Conservation (phyloP, 257 asterid genomes). For the Ehretia macrophylla region DNA sequence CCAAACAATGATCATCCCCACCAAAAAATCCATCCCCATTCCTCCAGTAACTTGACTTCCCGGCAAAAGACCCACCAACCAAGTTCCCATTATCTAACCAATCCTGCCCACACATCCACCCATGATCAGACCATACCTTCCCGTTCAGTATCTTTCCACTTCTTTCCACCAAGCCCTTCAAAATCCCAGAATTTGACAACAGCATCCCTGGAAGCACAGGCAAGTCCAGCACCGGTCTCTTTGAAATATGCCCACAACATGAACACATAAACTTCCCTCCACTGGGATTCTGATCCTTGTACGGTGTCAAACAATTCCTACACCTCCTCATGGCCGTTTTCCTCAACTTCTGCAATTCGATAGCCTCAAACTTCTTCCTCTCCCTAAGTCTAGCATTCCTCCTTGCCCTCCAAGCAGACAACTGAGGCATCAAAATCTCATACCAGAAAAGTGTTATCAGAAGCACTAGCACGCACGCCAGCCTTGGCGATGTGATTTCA, state of each 20-base stretch:
- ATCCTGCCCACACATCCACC: constrained; percentile 94
- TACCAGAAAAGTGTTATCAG: constrained; percentile 86
- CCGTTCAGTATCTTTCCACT: constrained; percentile 83
- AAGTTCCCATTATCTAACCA: constrained; percentile 85
- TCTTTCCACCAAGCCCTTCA: constrained; percentile 80
- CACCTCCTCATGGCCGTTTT: constrained; percentile 94
- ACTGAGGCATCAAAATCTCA: constrained; percentile 88
- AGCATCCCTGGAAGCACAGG: constrained; percentile 78
- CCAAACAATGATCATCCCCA: constrained; percentile 55
- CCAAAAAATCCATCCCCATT: constrained; percentile 48
- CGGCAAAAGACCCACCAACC: constrained; percentile 56
- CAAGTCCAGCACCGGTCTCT: constrained; percentile 89
- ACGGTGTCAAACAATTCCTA: constrained; percentile 91
- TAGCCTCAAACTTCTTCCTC: constrained; percentile 75
- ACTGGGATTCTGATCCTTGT: constrained; percentile 93
- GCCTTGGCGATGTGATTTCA: constrained; percentile 87
- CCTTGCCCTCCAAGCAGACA: constrained; percentile 75
- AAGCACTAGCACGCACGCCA: constrained; percentile 85
- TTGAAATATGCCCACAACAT: constrained; percentile 92
- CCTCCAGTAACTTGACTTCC: constrained; percentile 67
- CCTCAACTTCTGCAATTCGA: constrained; percentile 81
- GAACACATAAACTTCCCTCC: constrained; percentile 98
- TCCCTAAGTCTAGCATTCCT: constrained; percentile 84
- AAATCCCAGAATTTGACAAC: constrained; percentile 62
- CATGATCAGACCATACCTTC: constrained; percentile 79